Evolutionary conservation across 2,329 filamentous ascomycete species (phyloP).

Genomic region (Furcasterigmium furcatum): DNA sequence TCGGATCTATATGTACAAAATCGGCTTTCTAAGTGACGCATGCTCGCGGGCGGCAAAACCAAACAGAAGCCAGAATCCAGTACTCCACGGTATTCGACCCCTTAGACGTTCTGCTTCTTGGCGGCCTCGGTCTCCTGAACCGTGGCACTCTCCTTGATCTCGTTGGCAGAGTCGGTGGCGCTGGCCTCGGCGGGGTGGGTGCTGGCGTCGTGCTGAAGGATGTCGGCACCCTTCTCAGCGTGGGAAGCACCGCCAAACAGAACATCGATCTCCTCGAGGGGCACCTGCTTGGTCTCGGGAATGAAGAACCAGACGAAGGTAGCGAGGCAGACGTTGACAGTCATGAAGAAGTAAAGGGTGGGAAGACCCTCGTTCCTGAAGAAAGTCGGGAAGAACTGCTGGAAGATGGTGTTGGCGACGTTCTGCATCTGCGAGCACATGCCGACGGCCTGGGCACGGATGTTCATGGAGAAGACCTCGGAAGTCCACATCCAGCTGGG

Average conservation of each 20-base stretch:
- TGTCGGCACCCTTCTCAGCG: constrained; percentile 48
- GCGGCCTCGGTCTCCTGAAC: constrained; percentile 4
- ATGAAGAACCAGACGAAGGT: constrained; percentile 47
- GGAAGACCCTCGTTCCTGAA: constrained; percentile 50
- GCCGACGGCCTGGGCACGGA: constrained; percentile 67
- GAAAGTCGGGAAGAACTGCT: constrained; percentile 70
- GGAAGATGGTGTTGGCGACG: constrained; percentile 64
- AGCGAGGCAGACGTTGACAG: constrained; percentile 43
- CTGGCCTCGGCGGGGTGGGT: constrained; percentile 8
- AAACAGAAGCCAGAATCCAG: no score
- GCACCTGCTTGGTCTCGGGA: constrained; percentile 47
- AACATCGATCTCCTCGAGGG: constrained; percentile 53
- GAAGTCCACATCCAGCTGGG: constrained; percentile 67
- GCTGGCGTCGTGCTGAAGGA: constrained; percentile 24
- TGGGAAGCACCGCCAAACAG: constrained; percentile 56
- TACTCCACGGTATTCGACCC: no score
- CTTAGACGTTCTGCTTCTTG: constrained; percentile 1
- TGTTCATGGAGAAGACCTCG: constrained; percentile 68
- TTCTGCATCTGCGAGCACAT: constrained; percentile 62
- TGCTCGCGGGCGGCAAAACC: background rate
- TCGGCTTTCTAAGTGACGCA: background rate
- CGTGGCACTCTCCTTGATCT: constrained; percentile 7
- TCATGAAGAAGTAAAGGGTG: constrained; percentile 34
- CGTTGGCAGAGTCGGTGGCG: constrained; percentile 1
- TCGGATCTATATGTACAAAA: background rate